A percentile compares a stretch with the other conserved stretches of the same genome.
Conservation (phyloP, 1,139 yeast species). For the Suhomyces anneliseae region DNA sequence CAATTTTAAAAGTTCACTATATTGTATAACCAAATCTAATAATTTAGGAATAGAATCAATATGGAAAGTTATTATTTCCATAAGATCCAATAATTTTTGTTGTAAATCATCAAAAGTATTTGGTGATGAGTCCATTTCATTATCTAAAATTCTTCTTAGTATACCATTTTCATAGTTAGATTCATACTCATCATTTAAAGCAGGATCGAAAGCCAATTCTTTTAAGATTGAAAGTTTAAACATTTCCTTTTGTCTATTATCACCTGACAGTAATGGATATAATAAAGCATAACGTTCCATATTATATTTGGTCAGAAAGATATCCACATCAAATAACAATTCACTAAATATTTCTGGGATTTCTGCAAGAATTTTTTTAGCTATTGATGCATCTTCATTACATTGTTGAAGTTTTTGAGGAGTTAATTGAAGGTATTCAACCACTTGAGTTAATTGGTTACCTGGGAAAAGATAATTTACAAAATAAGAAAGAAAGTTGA, state of each 20-base stretch:
- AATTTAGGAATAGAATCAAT: constrained; percentile 13
- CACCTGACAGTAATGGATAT: constrained; percentile 6
- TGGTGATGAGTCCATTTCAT: constrained; percentile 17
- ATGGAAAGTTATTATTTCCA: constrained; percentile 20
- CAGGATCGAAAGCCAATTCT: constrained; percentile 15
- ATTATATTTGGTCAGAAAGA: constrained; percentile 10
- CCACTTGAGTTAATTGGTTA: constrained; percentile 3
- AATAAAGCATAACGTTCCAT: constrained; percentile 9
- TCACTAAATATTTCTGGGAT: constrained; percentile 10
- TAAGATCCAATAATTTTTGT: constrained; percentile 18
- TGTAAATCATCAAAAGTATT: constrained; percentile 18
- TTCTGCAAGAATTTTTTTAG: background rate
- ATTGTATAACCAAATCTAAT: constrained; percentile 4
- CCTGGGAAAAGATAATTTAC: constrained; percentile 12
- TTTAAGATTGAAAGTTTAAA: constrained; percentile 15
- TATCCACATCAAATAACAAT: constrained; percentile 9
- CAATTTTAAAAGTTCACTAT: background rate
- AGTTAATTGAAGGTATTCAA: constrained; percentile 6
- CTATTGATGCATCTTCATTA: background rate
- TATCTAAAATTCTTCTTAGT: constrained; percentile 15
- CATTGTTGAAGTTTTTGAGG: constrained; percentile 1
- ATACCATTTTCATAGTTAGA: constrained; percentile 18
- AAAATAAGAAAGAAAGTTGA: constrained; percentile 9
- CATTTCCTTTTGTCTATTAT: constrained; percentile 2
- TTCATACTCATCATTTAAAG: constrained; percentile 13